Evolutionary conservation across 2,329 filamentous ascomycete species (phyloP).

Genomic region (Penicillium nordicum): DNA sequence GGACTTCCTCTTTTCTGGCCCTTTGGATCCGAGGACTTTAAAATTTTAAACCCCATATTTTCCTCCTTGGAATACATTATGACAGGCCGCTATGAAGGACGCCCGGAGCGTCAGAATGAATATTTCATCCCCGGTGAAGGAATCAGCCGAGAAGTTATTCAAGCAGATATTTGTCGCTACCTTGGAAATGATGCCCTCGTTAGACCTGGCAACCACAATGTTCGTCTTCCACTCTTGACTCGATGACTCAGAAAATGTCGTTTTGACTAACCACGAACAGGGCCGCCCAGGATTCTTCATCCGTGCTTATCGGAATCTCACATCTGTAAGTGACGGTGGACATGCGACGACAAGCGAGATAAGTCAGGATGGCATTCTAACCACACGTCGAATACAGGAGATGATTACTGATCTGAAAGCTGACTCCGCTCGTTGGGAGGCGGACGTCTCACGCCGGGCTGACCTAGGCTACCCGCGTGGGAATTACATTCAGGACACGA

Average conservation of each 20-base stretch:
- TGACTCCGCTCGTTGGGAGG: conserved; percentile 52
- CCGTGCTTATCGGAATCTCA: conserved; percentile 74
- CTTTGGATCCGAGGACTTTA: conserved; percentile 28
- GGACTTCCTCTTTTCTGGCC: conserved; percentile 25
- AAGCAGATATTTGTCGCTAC: conserved; percentile 79
- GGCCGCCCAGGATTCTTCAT: conserved; percentile 71
- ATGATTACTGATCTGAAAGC: conserved; percentile 55
- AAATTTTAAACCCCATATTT: conserved; percentile 23
- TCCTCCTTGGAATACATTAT: conserved; percentile 34
- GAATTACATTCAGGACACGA: conserved; percentile 41
- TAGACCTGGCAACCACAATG: conserved; percentile 70
- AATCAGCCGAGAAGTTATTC: conserved; percentile 80
- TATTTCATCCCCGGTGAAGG: conserved; percentile 78
- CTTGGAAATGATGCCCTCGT: conserved; percentile 78
- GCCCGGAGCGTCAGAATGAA: conserved; percentile 58
- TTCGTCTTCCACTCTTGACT: conserved; percentile 43
- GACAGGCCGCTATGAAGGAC: conserved; percentile 38
- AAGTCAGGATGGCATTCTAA: conserved; percentile 4
- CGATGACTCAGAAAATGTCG: conserved; percentile 10
- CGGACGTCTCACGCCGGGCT: conserved; percentile 40
- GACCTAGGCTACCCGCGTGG: conserved; percentile 42
- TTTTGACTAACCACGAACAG: conserved; percentile 46
- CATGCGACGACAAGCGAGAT: conserved; percentile 6
- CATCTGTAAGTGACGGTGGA: conserved; percentile 57
- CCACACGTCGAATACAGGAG: conserved; percentile 39